These are phyloP conservation scores for Chrysoporthe cubensis DNA, from an alignment of 2,329 filamentous ascomycete species.

Conservation along the genomic window DNA sequence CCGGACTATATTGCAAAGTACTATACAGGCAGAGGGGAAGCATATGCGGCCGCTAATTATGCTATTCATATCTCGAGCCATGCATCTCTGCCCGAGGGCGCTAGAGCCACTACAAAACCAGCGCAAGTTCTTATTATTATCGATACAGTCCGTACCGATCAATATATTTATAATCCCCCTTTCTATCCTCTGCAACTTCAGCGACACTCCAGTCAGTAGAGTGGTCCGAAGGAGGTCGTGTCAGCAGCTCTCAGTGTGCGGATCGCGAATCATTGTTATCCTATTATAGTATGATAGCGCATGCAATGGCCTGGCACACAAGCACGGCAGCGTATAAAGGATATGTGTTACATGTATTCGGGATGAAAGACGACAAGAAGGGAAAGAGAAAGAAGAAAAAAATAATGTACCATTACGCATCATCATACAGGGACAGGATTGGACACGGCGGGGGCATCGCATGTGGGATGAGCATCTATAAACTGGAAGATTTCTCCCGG, in stretches of 20 bases:
- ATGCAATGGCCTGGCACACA: no score
- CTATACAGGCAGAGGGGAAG: slow-evolving; percentile 96
- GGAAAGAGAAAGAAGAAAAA: no score
- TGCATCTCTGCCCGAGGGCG: slow-evolving; percentile 72
- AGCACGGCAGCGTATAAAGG: no score
- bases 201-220: slow-evolving; percentile 49
- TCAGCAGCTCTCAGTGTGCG: no score
- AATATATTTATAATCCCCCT: slow-evolving; percentile 59
- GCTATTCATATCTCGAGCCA: slow-evolving; percentile 93
- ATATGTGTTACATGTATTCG: slow-evolving; percentile 23
- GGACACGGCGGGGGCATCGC: not conserved
- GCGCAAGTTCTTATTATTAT: slow-evolving; percentile 44
- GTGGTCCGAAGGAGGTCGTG: no score
- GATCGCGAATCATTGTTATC: no score
- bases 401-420: slow-evolving; percentile 23
- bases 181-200: slow-evolving; percentile 74
- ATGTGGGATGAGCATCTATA: slow-evolving; percentile 3
- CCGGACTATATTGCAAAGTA: slow-evolving; percentile 96
- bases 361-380: slow-evolving; percentile 28
- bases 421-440: slow-evolving; percentile 8
- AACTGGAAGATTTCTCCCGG: slow-evolving; percentile 3
- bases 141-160: slow-evolving; percentile 40
- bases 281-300: no score
- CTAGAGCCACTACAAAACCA: slow-evolving; percentile 45
- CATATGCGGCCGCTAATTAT: slow-evolving; percentile 94